Evolutionary conservation across 345 rosid genomes (phyloP).

Genomic region (Cochlearia excelsa): DNA sequence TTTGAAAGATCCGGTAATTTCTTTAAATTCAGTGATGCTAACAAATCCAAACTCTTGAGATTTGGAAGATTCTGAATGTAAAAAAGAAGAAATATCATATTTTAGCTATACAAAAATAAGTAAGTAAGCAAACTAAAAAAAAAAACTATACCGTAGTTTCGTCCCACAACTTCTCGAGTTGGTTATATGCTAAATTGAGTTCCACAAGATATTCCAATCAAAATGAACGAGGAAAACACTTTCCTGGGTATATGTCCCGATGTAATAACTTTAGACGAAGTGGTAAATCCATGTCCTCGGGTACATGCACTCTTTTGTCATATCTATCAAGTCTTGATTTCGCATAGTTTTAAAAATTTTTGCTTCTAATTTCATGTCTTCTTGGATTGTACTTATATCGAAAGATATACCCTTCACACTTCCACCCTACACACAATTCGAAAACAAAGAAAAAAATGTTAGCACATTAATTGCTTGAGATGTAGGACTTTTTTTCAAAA

Average conservation of each 20-base stretch:
- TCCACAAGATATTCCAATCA: conserved; percentile 10
- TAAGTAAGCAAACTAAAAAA: too few species aligned
- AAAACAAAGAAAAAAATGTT: too few species aligned
- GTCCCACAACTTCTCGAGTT: conserved; percentile 30
- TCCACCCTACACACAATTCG: too few species aligned
- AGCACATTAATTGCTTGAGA: too few species aligned
- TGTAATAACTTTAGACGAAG: conserved; percentile 13
- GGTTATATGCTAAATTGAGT: neutral
- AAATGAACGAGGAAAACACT: conserved; percentile 18
- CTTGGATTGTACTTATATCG: neutral
- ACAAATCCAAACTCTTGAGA: too few species aligned
- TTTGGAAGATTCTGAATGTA: neutral
- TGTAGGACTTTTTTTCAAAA: too few species aligned
- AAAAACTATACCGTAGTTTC: neutral
- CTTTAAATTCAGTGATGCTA: too few species aligned
- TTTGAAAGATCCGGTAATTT: too few species aligned
- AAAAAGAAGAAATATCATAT: too few species aligned
- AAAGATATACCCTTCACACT: conserved; percentile 18
- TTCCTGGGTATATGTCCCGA: conserved; percentile 28
- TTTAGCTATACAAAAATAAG: too few species aligned
- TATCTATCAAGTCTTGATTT: conserved; percentile 12
- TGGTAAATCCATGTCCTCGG: neutral
- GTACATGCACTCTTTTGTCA: neutral
- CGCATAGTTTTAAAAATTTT: conserved; percentile 18
- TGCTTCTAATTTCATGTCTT: neutral